Base-by-base conservation (phyloP, 148 eudicot species). In the Arbutus unedo region DNA sequence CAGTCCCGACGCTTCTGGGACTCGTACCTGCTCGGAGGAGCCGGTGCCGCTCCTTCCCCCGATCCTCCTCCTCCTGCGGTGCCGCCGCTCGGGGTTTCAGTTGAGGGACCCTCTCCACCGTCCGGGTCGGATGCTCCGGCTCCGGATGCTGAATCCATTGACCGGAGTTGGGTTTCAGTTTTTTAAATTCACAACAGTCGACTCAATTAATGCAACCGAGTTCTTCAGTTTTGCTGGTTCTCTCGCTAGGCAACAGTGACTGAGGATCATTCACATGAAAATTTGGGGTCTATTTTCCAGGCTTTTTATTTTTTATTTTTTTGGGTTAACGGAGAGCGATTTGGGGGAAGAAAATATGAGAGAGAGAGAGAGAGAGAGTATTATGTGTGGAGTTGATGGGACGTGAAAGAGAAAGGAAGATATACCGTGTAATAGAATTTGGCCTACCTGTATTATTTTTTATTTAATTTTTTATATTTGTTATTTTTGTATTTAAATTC, bases 1-100 rank as follows among this genome's bases (percentile, higher is more conserved):
- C 95, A 92, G 89, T 92, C 95, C 6, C 95, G 82, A 11, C 95
- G 85, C 79, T 92, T 92, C 67, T 92, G 94, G 0, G 94, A 90
- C 90, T 91, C 94, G 84, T 91, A 91, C 23, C 94, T 85, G 55
- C 94, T 91, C 23, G 82, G 90, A 2, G 84, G 81, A 0, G 41
- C 5, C 3, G 84, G 81, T 0, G 41, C 5, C 15, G 70, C 59
- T 18, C 59, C 59, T 55, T 4, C 66, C 11, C 23, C 7, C 0
- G 66, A 57, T 21, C 13, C 38, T 9, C 54, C 54, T 50, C 3
- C 16, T 25, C 71, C 43, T 31, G 38, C 38, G 38, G 38, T 31
- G 41, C 70, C 70, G 3, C 18, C 43, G 38, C 38, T 31, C 38
- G 1, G 38, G 44, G 71, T 25, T 66, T 41, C 2, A 0, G 71